Conservation (phyloP, 805 yeast species). For the Cyberlindnera samutprakarnensis region DNA sequence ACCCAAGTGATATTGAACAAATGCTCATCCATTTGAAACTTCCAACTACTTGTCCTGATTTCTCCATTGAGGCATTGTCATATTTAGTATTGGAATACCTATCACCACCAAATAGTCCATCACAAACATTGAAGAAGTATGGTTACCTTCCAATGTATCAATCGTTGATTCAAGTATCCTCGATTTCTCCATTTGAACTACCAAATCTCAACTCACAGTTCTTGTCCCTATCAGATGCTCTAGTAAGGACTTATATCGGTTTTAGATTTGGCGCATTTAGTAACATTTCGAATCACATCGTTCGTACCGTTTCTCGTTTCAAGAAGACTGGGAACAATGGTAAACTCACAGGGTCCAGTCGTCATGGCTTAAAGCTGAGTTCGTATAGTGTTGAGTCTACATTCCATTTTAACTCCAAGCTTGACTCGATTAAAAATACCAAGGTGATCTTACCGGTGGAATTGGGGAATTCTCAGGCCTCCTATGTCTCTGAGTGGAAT, state of each 20-base stretch:
- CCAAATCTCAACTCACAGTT: constrained; percentile 4
- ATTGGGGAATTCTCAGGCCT: not conserved
- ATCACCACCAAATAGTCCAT: not conserved
- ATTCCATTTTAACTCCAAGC: not conserved
- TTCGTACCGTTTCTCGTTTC: constrained; percentile 9
- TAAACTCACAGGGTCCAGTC: constrained; percentile 14
- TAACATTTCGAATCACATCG: constrained; percentile 8
- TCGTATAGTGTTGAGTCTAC: not conserved
- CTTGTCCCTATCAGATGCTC: constrained; percentile 9
- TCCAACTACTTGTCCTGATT: not conserved
- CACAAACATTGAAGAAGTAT: constrained; percentile 1
- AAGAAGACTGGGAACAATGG: constrained; percentile 4
- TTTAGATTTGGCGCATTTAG: constrained; percentile 2
- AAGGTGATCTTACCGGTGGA: constrained; percentile 2
- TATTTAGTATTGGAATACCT: too few relatives aligned
- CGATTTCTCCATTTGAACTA: not conserved
- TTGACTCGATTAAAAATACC: not conserved
- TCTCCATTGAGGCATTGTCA: too few relatives aligned
- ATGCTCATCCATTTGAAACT: not conserved
- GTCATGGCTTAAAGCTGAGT: constrained; percentile 10
- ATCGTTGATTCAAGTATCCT: not conserved
- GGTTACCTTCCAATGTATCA: not conserved
- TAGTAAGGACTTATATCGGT: constrained; percentile 4
- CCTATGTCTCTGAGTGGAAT: constrained; percentile 12
- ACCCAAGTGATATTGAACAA: not conserved